phyloP scores from a whole-genome alignment of 1,139 yeast species.

The Trichomonascaceae sp. region DNA sequence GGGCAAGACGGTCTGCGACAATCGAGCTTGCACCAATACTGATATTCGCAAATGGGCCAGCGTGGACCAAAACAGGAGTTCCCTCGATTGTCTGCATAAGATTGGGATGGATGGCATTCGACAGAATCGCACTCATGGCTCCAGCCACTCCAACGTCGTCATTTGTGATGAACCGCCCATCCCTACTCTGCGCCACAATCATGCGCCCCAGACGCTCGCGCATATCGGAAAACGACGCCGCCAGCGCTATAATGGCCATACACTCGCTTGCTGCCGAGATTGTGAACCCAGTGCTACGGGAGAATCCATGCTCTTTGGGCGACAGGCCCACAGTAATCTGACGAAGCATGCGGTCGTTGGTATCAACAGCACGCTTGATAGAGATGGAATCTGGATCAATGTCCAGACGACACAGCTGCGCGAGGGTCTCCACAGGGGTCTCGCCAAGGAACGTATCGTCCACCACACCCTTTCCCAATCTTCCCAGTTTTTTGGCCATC shows the following conservation, averaged over 20 bases:
- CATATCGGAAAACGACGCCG: slow-evolving; percentile 74
- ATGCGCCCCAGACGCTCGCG: slow-evolving; percentile 82
- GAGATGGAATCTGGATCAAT: slow-evolving; percentile 91
- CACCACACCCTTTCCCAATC: too few relatives aligned
- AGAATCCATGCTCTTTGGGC: slow-evolving; percentile 83
- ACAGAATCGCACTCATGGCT: slow-evolving; percentile 87
- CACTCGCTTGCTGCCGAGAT: slow-evolving; percentile 95
- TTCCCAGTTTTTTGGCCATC: slow-evolving; percentile 38
- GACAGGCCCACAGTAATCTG: slow-evolving; percentile 89
- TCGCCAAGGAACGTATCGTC: slow-evolving; percentile 43
- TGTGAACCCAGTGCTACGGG: slow-evolving; percentile 87
- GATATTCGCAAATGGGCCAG: slow-evolving; percentile 97
- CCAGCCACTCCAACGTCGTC: slow-evolving; percentile 98
- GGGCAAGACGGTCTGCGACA: slow-evolving; percentile 87
- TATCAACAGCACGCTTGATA: slow-evolving; percentile 94
- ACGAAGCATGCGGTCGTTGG: slow-evolving; percentile 86
- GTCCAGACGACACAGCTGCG: slow-evolving; percentile 75
- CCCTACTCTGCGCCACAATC: slow-evolving; percentile 73
- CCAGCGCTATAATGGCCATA: slow-evolving; percentile 94
- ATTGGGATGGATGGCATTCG: slow-evolving; percentile 95
- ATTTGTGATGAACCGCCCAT: slow-evolving; percentile 86
- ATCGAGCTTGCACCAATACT: slow-evolving; percentile 90
- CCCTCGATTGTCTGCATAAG: slow-evolving; percentile 95
- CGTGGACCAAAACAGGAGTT: slow-evolving; percentile 98
- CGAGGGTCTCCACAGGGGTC: slow-evolving; percentile 72